Evolutionary conservation across 352 stramenopile species (phyloP).

Genomic region (Albugo candida): DNA sequence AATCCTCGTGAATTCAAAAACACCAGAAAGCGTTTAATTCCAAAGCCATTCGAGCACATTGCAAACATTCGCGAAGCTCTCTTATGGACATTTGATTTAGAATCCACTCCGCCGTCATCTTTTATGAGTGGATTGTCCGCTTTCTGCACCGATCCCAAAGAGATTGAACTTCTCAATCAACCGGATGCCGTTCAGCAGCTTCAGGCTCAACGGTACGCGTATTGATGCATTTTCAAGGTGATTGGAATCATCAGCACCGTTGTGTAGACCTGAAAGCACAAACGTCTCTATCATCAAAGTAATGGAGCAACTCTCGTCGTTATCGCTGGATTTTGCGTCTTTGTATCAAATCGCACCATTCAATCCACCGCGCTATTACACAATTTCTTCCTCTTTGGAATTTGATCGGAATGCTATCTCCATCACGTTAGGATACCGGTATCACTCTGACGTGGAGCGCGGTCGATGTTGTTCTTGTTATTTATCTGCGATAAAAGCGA

Average conservation of each 20-base stretch:
- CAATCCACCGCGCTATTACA: slow-evolving; percentile 63
- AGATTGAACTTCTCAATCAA: slow-evolving; percentile 5
- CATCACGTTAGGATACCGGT: slow-evolving; percentile 34
- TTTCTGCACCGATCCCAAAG: slow-evolving; percentile 31
- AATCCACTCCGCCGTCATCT: slow-evolving; percentile 28
- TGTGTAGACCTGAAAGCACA: slow-evolving; percentile 6
- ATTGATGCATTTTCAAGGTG: slow-evolving; percentile 1
- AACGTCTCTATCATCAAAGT: slow-evolving; percentile 33
- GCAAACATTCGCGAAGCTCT: slow-evolving; percentile 43
- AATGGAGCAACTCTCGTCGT: slow-evolving; percentile 41
- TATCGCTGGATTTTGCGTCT: slow-evolving; percentile 32
- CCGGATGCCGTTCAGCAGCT: slow-evolving; percentile 27
- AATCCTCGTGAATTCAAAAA: background rate
- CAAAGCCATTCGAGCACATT: slow-evolving; percentile 26
- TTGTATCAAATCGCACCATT: slow-evolving; percentile 49
- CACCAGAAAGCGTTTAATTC: background rate
- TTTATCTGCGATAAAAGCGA: slow-evolving; percentile 21
- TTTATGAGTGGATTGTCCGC: slow-evolving; percentile 41
- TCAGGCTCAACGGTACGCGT: slow-evolving; percentile 17
- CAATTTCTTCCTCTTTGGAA: slow-evolving; percentile 52
- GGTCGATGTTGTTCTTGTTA: slow-evolving; percentile 53
- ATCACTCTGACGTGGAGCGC: background rate
- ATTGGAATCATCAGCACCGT: too few species aligned
- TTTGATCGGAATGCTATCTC: slow-evolving; percentile 34
- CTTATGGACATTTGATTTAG: slow-evolving; percentile 57